Base-by-base conservation (phyloP, 2,329 filamentous ascomycete genomes). In the Sarocladiaceae sp. region DNA sequence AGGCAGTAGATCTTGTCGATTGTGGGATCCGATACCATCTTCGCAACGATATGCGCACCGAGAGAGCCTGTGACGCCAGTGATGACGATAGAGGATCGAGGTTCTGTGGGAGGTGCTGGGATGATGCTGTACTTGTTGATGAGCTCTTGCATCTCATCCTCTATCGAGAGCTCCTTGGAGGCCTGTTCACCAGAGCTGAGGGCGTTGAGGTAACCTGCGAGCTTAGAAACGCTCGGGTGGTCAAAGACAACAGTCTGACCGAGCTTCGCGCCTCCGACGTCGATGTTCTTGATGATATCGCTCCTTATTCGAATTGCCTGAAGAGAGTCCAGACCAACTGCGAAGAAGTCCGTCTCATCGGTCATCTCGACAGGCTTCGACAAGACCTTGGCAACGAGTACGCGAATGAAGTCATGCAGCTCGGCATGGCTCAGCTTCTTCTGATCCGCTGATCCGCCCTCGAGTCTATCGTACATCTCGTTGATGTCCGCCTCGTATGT, bases 61-160 rank as follows among this genome's bases (percentile, higher is more conserved):
- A 84, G 65, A 2, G 77, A 79, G 7, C 81, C 81, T 1, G 80
- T 84, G 1, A 72, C 72, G 12, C 81, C 81, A 1, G 80, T 84
- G 12, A 83, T 54, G 6, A 78, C 35, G 51, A 31, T 34, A 2
- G 15, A 39, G 15, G 18, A 12, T 34, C 15, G 23, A 19, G 45
- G 7, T 3, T 24, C 13, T n/a, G 11, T 11, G 11, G 3, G 6
- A 15, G 24, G 12, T 12, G 26, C 13, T 29, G 26, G 26, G 9
- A 9, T 29, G 26, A 39, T 46, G 27, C 41, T 44, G 45, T 55
- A 53, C 42, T 54, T 50, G 3, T 50, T 46, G 13, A 55, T 53
- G 12, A 55, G 44, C 10, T 42, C 43, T 4, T 42, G 34, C 50
- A 55, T 55, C 39, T 55, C 4, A 67, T 54, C 15, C 63, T 64